A percentile compares a stretch with the other conserved stretches of the same genome.
These are phyloP conservation scores for Huntiella abstrusa DNA, from an alignment of 2,329 filamentous ascomycete genomes.

Conservation along the genomic window DNA sequence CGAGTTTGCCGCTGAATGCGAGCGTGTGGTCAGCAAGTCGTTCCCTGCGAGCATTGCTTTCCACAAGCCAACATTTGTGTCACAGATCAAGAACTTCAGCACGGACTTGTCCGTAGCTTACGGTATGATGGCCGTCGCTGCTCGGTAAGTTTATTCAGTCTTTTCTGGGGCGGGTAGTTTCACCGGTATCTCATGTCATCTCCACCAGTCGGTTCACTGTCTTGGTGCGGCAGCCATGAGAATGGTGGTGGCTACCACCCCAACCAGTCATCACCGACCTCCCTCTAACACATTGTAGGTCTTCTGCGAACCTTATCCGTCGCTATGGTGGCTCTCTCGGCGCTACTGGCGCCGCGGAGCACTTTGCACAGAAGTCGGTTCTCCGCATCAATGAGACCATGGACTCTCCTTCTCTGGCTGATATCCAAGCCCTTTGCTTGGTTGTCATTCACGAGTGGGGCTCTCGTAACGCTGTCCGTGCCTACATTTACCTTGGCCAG, in stretches of 20 bases:
- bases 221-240: not conserved
- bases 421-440: constrained; percentile 42
- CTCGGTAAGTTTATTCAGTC: constrained; percentile 27
- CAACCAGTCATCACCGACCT: not conserved
- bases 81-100: constrained; percentile 37
- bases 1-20: constrained; percentile 38
- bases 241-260: not conserved
- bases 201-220: not conserved
- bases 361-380: constrained; percentile 39
- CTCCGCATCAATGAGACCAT: constrained; percentile 37
- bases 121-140: constrained; percentile 36
- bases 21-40: constrained; percentile 41
- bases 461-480: constrained; percentile 39
- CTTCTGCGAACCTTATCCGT: constrained; percentile 36
- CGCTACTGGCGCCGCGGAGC: constrained; percentile 35
- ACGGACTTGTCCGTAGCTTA: constrained; percentile 39
- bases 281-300: constrained; percentile 20
- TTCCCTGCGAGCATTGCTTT: constrained; percentile 43
- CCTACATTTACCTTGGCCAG: constrained; percentile 44
- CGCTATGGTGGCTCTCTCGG: constrained; percentile 35
- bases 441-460: constrained; percentile 46
- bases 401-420: constrained; percentile 39
- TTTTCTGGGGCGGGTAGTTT: constrained; percentile 7
- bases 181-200: constrained; percentile 11
- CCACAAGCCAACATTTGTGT: constrained; percentile 42